Percentiles rank a stretch among this genome's conserved stretches.
Evolutionary conservation across 805 yeast species (phyloP).

Genomic region (Myxozyma melibiosi): DNA sequence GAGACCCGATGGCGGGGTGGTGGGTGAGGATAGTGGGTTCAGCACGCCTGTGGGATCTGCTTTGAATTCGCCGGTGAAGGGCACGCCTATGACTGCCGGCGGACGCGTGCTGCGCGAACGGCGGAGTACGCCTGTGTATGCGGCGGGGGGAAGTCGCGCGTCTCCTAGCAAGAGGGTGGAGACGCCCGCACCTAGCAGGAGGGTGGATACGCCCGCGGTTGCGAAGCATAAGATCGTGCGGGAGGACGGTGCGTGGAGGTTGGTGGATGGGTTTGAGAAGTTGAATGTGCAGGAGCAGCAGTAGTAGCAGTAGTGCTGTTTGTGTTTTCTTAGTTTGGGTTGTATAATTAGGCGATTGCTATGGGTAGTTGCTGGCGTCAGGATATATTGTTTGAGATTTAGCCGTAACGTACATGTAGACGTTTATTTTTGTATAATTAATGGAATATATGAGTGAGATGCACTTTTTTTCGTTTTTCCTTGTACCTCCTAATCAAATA

Average conservation of each 20-base stretch:
- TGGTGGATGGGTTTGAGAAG: neutral
- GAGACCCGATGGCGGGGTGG: conserved; percentile 33
- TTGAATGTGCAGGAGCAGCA: neutral
- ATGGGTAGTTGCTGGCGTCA: too few species aligned
- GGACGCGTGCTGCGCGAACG: conserved; percentile 14
- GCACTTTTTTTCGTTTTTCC: neutral
- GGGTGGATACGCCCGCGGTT: neutral
- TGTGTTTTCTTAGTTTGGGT: too few species aligned
- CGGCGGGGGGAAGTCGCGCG: neutral
- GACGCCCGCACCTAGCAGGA: neutral
- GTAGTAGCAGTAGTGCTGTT: neutral
- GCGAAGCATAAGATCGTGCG: neutral
- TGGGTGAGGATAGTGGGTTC: neutral
- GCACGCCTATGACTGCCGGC: conserved; percentile 1
- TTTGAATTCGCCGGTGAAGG: conserved; percentile 1
- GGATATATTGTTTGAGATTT: too few species aligned
- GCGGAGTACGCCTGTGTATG: conserved; percentile 13
- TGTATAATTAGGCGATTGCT: too few species aligned
- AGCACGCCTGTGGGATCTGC: conserved; percentile 10
- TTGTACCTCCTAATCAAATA: neutral
- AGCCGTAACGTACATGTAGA: too few species aligned
- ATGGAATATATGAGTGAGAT: too few species aligned
- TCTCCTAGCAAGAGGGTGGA: neutral
- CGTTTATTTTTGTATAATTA: too few species aligned
- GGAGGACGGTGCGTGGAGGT: neutral